Conservation (phyloP, 495 filamentous ascomycete species). For the Penicillium dipodomyicola region DNA sequence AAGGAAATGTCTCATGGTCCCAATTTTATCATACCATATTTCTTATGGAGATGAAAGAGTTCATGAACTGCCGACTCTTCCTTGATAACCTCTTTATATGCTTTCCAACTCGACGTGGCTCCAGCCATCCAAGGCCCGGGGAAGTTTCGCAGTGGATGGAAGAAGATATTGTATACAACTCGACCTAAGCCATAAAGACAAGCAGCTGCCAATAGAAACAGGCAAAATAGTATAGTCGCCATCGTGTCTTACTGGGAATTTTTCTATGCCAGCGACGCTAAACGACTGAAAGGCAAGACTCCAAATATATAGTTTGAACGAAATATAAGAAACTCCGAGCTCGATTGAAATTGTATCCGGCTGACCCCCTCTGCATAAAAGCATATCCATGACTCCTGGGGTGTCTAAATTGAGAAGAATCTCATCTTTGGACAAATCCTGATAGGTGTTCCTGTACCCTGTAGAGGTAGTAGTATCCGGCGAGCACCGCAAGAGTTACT, state of each 20-base stretch:
- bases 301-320: not conserved
- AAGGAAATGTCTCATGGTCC: not conserved
- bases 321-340: not conserved
- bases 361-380: not conserved
- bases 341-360: not conserved
- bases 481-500: not conserved
- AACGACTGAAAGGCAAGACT: not conserved
- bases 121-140: conserved; percentile 10
- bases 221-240: not conserved
- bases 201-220: conserved; percentile 1
- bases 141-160: conserved; percentile 6
- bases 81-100: conserved; percentile 10
- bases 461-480: not conserved
- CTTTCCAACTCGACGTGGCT: conserved; percentile 10
- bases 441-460: not conserved
- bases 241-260: not conserved
- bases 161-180: conserved; percentile 5
- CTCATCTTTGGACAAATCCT: not conserved
- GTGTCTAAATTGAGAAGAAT: not conserved
- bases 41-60: conserved; percentile 4
- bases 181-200: conserved; percentile 1
- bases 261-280: not conserved
- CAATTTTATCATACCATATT: conserved; percentile 2
- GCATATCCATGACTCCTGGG: not conserved
- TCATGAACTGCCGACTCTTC: conserved; percentile 4